Conservation (phyloP, 805 yeast species). For the Candida chauliodis region DNA sequence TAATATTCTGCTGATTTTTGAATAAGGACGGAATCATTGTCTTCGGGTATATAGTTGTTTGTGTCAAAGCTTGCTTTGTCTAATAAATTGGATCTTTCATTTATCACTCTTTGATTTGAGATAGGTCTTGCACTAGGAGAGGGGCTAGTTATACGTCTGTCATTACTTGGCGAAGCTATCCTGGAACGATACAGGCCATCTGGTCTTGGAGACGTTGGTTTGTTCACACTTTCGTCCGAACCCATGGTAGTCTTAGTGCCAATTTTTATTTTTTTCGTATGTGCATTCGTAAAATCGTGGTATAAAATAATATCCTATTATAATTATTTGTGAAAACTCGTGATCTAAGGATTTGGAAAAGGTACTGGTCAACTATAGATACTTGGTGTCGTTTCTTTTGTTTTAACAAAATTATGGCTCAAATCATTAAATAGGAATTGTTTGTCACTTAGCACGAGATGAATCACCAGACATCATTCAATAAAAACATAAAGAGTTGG, state of each 20-base stretch:
- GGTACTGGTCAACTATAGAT: no score
- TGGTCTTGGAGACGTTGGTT: not conserved
- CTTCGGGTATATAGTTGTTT: constrained; percentile 5
- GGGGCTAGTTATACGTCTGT: constrained; percentile 16
- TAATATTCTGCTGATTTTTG: constrained; percentile 15
- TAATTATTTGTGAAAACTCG: no score
- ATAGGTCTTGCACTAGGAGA: constrained; percentile 25
- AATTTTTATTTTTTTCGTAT: not conserved
- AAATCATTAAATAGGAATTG: no score
- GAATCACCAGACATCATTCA: no score
- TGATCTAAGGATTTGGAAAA: no score
- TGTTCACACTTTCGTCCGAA: constrained; percentile 1
- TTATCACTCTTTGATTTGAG: constrained; percentile 20
- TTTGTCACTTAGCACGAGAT: no score
- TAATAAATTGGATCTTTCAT: constrained; percentile 9
- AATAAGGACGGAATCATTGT: constrained; percentile 9
- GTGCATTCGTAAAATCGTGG: no score
- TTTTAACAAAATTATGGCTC: no score
- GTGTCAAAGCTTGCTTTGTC: constrained; percentile 6
- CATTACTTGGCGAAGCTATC: not conserved
- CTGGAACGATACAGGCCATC: not conserved
- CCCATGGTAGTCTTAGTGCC: not conserved
- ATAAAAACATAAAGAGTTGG: no score
- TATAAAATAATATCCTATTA: no score
- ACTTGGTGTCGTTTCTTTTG: no score